Conservation (phyloP, 2,329 filamentous ascomycete genomes). For the Botrytis medusae region DNA sequence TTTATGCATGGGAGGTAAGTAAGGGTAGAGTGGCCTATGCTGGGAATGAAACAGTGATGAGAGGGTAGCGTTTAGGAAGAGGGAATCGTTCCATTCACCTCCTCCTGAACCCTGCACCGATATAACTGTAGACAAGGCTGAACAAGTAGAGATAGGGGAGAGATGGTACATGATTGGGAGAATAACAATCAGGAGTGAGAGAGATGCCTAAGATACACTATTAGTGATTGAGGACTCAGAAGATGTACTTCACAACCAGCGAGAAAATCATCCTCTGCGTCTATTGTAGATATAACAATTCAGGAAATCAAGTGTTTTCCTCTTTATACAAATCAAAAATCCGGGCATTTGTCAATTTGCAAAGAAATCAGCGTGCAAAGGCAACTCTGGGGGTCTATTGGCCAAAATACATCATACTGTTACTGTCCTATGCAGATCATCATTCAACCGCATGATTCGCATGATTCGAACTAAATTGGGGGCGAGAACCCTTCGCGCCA, state of each 20-base stretch:
- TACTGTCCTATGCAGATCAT: not conserved
- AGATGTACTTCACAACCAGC: not conserved
- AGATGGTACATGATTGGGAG: not conserved
- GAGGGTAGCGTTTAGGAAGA: not conserved
- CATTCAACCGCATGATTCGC: not conserved
- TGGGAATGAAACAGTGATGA: not conserved
- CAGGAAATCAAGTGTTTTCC: not conserved
- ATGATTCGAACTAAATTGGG: not conserved
- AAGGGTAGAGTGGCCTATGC: not conserved
- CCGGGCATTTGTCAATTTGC: not conserved
- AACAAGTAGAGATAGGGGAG: not conserved
- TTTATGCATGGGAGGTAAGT: not conserved
- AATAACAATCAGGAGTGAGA: not conserved
- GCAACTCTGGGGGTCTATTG: not conserved
- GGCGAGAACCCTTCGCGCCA: fast-evolving
- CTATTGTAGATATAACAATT: not conserved
- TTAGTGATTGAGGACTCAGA: not conserved
- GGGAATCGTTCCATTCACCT: no score
- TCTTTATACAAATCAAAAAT: not conserved
- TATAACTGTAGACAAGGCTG: no score
- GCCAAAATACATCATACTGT: not conserved
- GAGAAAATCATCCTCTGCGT: not conserved
- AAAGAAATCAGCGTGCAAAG: not conserved
- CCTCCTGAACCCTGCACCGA: no score
- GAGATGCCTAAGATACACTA: not conserved